phyloP scores from a whole-genome alignment of 306 rosid species.

The Quercus glauca region DNA sequence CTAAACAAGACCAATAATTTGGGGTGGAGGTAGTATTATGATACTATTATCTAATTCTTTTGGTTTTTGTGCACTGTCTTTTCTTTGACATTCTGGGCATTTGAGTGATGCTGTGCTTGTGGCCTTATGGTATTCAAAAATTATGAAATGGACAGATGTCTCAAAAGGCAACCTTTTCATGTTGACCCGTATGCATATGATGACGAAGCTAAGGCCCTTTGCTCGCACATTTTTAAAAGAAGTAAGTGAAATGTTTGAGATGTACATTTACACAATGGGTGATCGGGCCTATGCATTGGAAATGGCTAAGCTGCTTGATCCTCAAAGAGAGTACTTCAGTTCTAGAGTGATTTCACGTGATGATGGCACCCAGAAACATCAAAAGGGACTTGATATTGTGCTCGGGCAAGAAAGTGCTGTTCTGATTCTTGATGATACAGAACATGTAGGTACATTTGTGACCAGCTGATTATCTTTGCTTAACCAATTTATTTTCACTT shows the following conservation, averaged over 20 bases:
- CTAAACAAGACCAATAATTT: too few relatives aligned
- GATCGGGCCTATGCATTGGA: conserved; percentile 83
- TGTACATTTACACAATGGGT: conserved; percentile 95
- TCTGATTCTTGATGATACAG: conserved; percentile 89
- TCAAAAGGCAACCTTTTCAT: conserved; percentile 69
- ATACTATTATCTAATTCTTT: not conserved
- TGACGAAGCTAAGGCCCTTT: conserved; percentile 93
- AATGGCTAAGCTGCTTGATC: conserved; percentile 92
- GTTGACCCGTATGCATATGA: conserved; percentile 62
- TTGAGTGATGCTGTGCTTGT: not conserved
- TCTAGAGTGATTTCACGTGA: conserved; percentile 83
- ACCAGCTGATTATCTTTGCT: not conserved
- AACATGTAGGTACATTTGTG: conserved; percentile 55
- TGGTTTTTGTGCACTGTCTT: conserved; percentile 1
- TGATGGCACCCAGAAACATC: conserved; percentile 86
- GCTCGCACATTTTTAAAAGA: conserved; percentile 75
- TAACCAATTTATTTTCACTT: conserved; percentile 2
- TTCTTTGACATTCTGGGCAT: not conserved
- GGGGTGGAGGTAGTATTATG: not conserved
- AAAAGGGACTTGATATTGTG: conserved; percentile 87
- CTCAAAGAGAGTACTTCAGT: conserved; percentile 66
- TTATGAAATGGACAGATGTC: conserved; percentile 45
- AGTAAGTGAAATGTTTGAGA: conserved; percentile 69
- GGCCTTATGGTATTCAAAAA: conserved; percentile 3
- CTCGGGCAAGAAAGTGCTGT: conserved; percentile 89